Conservation (phyloP, 2,329 filamentous ascomycete genomes). For the Ophiostoma novo-ulmi region DNA sequence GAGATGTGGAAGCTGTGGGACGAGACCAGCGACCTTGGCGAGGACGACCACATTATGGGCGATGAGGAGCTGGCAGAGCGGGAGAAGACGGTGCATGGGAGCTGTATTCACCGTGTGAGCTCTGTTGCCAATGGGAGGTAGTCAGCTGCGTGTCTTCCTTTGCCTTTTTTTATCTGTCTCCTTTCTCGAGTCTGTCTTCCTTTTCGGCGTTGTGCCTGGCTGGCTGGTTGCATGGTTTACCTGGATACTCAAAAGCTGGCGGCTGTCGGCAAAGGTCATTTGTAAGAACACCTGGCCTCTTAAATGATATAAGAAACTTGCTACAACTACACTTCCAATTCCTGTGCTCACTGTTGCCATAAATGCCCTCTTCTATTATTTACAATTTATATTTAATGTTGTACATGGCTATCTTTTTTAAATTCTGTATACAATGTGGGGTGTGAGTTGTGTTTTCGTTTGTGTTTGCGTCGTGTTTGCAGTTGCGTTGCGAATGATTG, state of each 20-base stretch:
- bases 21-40: conserved; percentile 77
- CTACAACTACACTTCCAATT: background rate
- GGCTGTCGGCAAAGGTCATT: background rate
- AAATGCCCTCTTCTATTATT: background rate
- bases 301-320: background rate
- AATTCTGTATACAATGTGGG: conserved; percentile 8
- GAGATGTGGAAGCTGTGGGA: conserved; percentile 83
- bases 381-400: conserved; percentile 7
- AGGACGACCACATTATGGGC: conserved; percentile 75
- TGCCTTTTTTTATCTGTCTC: background rate
- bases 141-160: background rate
- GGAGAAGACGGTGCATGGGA: conserved; percentile 34
- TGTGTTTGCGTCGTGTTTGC: background rate
- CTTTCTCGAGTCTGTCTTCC: background rate
- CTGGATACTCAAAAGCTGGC: background rate
- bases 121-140: background rate
- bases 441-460: conserved; percentile 6
- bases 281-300: background rate
- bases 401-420: conserved; percentile 15
- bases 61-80: conserved; percentile 64
- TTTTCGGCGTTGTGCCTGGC: background rate
- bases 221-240: conserved; percentile 7
- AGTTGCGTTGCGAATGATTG: background rate
- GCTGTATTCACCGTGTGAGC: conserved; percentile 37
- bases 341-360: background rate